phyloP scores from a whole-genome alignment of 2,329 filamentous ascomycete genomes.

The Ceratocystiopsis sp. region DNA sequence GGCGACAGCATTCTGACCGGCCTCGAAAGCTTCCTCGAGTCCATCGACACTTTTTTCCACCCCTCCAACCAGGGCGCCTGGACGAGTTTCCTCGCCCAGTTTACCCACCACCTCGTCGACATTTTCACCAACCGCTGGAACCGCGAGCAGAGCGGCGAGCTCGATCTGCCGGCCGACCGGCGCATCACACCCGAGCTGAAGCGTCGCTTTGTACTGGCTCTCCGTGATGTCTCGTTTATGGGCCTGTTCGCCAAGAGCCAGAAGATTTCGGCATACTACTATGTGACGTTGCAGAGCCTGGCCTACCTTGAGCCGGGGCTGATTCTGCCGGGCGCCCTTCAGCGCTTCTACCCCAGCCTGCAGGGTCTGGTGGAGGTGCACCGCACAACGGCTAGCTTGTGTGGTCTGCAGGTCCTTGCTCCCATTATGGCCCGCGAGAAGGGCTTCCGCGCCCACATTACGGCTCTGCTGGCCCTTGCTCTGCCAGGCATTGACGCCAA shows the following conservation, averaged over 20 bases:
- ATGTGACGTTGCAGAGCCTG: slow-evolving; percentile 75
- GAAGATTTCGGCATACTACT: slow-evolving; percentile 79
- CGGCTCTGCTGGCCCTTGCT: slow-evolving; percentile 78
- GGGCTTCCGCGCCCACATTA: slow-evolving; percentile 93
- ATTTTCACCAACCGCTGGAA: slow-evolving; percentile 98
- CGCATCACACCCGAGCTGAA: slow-evolving; percentile 68
- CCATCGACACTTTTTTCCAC: slow-evolving; percentile 96
- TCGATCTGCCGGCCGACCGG: slow-evolving; percentile 67
- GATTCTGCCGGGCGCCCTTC: slow-evolving; percentile 80
- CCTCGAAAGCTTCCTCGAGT: slow-evolving; percentile 81
- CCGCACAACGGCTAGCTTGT: slow-evolving; percentile 82
- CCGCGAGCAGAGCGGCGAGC: slow-evolving; percentile 79
- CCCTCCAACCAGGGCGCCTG: slow-evolving; percentile 88
- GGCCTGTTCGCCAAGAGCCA: slow-evolving; percentile 93
- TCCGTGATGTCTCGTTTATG: slow-evolving; percentile 94
- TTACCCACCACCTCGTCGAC: slow-evolving; percentile 84
- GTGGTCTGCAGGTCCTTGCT: slow-evolving; percentile 80
- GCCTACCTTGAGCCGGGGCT: slow-evolving; percentile 82
- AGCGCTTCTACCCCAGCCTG: slow-evolving; percentile 91
- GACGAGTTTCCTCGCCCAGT: slow-evolving; percentile 77
- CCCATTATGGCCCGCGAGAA: slow-evolving; percentile 84
- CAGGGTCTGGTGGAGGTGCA: slow-evolving; percentile 96
- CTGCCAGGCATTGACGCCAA: slow-evolving; percentile 95
- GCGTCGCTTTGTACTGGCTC: slow-evolving; percentile 70
- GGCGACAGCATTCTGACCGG: slow-evolving; percentile 66